Base-by-base conservation (phyloP, 2,329 filamentous ascomycete genomes). In the Penicillium corylophilum region DNA sequence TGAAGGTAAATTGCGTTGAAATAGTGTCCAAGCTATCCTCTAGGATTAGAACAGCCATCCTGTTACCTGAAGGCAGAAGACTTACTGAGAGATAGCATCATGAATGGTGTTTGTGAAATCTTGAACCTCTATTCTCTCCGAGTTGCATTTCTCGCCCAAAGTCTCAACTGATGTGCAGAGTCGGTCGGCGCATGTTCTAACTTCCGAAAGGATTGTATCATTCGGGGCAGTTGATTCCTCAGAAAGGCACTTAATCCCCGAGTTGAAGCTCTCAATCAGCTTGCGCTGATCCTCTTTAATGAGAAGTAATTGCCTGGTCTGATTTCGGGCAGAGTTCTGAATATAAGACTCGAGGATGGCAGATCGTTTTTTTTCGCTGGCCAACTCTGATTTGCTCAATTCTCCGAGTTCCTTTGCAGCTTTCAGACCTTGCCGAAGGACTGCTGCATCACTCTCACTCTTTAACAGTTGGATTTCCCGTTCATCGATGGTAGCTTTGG, bases 311-410 rank as follows among this genome's bases (percentile, higher is more conserved):
- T 59, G 56, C 23, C 50, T 59, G 3, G 55, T 48, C 28, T 70
- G 67, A 8, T 39, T 48, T 15, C 48, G 56, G 18, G 64, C 60
- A 35, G 53, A 55, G 8, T 56, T 62, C 29, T 66, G 63, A 13
- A 74, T 71, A 33, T 67, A 71, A 4, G 57, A 48, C 39, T 74
- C 71, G 4, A 74, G 57, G 2, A 49, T 60, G 2, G 48, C 50
- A 0, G 58, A 59, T 44, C 64, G 62, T 39, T 57, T 71, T 40
- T 57, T 68, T 29, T 74, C 70, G 2, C 65, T 57, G 2, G 51
- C 31, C 6, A 74, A 44, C 20, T 63, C 62, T 5, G 31, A 35
- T 20, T 64, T 56, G 26, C 51, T 31, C 28, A 56, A 48, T 3
- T 53, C 43, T 1, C 52, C 33, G 36, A 55, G 64, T n/a, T 58